These are phyloP conservation scores for Macrophomina phaseolina DNA, from an alignment of 2,329 filamentous ascomycete species.

Conservation along the genomic window DNA sequence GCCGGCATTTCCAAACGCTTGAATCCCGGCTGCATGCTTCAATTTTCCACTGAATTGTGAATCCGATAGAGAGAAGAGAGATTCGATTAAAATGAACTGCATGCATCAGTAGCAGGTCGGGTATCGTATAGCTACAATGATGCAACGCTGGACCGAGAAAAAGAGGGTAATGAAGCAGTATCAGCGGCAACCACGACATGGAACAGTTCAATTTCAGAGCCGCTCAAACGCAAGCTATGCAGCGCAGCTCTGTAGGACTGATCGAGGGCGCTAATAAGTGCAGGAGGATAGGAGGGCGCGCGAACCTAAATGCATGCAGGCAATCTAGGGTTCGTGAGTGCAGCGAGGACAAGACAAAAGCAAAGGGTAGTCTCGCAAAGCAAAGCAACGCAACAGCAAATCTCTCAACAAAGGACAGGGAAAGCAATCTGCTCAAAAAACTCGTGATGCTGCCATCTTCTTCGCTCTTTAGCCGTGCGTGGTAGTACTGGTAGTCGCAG, in stretches of 20 bases:
- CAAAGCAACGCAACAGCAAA: conserved; percentile 3
- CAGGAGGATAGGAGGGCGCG: not conserved
- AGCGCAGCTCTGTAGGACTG: not conserved
- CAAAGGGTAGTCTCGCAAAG: not conserved
- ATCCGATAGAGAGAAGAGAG: not conserved
- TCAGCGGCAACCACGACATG: not conserved
- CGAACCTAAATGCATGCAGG: not conserved
- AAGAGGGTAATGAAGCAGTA: not conserved
- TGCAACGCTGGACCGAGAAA: conserved; percentile 2
- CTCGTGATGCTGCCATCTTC: not conserved
- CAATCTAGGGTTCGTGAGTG: not conserved
- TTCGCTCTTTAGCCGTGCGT: not conserved
- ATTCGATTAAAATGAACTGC: not conserved
- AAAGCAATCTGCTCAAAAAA: not conserved
- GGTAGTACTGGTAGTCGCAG: not conserved
- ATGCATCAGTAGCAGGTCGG: conserved; percentile 13
- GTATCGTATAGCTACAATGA: conserved; percentile 18
- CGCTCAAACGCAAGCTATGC: not conserved
- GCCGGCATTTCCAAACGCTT: no score
- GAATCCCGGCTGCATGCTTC: no score
- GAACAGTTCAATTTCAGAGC: no score
- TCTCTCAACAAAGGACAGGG: not conserved
- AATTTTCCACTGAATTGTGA: no score
- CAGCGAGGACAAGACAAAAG: not conserved
- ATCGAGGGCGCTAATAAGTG: not conserved